phyloP scores from a whole-genome alignment of 805 yeast genomes.

The Candida maesae region DNA sequence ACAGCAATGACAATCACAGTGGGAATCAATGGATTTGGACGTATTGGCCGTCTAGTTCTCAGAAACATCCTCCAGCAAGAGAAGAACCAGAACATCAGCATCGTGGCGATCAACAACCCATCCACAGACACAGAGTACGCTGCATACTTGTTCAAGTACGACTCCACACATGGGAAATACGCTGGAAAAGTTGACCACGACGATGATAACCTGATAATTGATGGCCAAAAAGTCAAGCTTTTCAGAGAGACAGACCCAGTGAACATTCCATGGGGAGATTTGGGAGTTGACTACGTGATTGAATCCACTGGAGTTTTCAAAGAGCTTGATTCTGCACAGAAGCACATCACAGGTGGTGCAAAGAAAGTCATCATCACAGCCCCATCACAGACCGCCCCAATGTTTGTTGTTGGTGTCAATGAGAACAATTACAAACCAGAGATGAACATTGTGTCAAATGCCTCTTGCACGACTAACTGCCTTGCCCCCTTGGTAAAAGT shows the following conservation, averaged over 20 bases:
- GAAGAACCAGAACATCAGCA: conserved; percentile 44
- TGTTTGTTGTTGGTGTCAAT: conserved; percentile 72
- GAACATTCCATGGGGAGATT: conserved; percentile 63
- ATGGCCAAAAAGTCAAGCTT: conserved; percentile 46
- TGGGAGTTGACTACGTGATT: conserved; percentile 58
- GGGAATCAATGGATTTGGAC: conserved; percentile 91
- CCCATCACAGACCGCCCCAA: conserved; percentile 69
- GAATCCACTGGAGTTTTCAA: conserved; percentile 76
- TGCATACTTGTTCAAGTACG: conserved; percentile 73
- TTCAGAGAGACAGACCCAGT: conserved; percentile 68
- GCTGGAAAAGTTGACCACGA: conserved; percentile 53
- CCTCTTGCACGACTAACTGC: conserved; percentile 74
- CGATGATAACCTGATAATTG: conserved; percentile 48
- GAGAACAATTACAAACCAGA: conserved; percentile 54
- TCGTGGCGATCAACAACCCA: conserved; percentile 69
- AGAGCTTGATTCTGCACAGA: conserved; percentile 59
- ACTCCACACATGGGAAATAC: conserved; percentile 66
- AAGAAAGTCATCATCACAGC: conserved; percentile 71
- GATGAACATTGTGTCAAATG: conserved; percentile 60
- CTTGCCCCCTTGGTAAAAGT: conserved; percentile 71
- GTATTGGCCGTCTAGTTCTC: conserved; percentile 87
- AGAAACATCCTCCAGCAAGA: conserved; percentile 36
- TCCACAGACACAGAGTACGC: conserved; percentile 67
- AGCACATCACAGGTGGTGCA: conserved; percentile 71
- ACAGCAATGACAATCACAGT: conserved; percentile 45